phyloP scores from a whole-genome alignment of 192 early-diverging fungal genomes.

The Podila epigama region DNA sequence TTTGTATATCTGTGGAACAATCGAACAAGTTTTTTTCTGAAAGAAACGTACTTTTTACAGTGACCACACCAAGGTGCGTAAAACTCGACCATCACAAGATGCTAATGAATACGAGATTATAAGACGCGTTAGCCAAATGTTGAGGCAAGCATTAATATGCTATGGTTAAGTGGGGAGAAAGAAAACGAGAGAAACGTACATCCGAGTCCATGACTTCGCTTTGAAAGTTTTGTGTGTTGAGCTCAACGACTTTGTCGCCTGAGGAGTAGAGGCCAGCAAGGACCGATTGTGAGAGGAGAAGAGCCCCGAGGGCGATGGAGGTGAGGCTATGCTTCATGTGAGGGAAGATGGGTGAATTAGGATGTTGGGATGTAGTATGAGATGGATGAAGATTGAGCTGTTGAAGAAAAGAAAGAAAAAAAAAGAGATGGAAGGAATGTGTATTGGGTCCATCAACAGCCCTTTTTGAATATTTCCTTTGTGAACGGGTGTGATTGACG shows the following conservation, averaged over 20 bases:
- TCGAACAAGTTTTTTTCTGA: not conserved
- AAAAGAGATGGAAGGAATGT: not conserved
- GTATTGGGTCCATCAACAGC: not conserved
- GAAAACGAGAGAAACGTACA: slow-evolving; percentile 42
- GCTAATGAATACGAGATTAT: slow-evolving; percentile 38
- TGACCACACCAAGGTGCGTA: slow-evolving; percentile 98
- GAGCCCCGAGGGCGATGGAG: slow-evolving; percentile 39
- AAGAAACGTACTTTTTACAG: slow-evolving; percentile 76
- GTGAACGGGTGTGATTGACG: slow-evolving; percentile 7
- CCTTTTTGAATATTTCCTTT: not conserved
- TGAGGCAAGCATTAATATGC: no score
- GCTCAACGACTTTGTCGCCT: slow-evolving; percentile 57
- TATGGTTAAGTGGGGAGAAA: not conserved
- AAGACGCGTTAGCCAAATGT: not conserved
- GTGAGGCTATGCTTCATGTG: slow-evolving; percentile 47
- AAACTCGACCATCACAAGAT: slow-evolving; percentile 90
- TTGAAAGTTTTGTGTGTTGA: slow-evolving; percentile 68
- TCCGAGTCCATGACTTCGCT: slow-evolving; percentile 72
- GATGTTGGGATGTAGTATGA: not conserved
- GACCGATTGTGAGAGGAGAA: slow-evolving; percentile 42
- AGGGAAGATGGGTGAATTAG: not conserved
- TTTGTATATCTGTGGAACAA: not conserved
- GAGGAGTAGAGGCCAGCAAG: slow-evolving; percentile 59
- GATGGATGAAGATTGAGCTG: slow-evolving; percentile 1
- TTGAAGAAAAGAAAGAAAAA: slow-evolving; percentile 2